Base-by-base conservation (phyloP, 176 grass and related monocot genomes). In the Aegilops bicornis region DNA sequence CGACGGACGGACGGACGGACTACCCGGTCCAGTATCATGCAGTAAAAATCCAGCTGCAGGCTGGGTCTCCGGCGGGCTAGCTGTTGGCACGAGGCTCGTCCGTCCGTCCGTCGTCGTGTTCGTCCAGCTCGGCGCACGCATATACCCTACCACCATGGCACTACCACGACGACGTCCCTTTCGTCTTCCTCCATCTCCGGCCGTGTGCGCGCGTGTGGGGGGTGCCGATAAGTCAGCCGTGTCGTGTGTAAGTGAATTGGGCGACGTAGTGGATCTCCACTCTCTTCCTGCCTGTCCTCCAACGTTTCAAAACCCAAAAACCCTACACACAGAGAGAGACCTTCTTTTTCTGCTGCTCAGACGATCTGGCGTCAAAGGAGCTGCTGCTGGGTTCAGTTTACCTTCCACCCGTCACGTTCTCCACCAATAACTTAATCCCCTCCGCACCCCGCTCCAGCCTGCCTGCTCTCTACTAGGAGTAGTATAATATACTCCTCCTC, bases 351-450 rank as follows among this genome's bases (percentile, higher is more conserved):
- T 3, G 11, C 19, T 33, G 12, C 20, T 69, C 32, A 59, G 56
- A 59, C 5, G 3, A 8, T 31, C n/a, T 30, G 20, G 36, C 33
- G 15, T 45, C 56, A 76, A 85, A 70, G 45, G 4, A 5, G 50
- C 80, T 88, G 64, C 33, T 24, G 30, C 63, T 66, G 56, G 54
- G 56, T 22, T 59, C 9, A 59, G 56, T 59, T 22, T 42, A 58
- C 5, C 82, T 76, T 80, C 83, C 94, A 84, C 80, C 90, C 76
- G 67, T 83, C 94, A 96, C 94, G 94, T 96, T 96, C 94, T 93
- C 84, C 63, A 43, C 64, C 52, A 33, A 79, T 83, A 78, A 78
- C 79, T 89, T 83, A 72, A 78, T 81, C 69, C 3, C 39, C 54
- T 27, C 33, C 64, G 29, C 60, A 33, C 45, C 69, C 56, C 45